phyloP scores from a whole-genome alignment of 2,329 filamentous ascomycete genomes.

The Penicillium frequentans region DNA sequence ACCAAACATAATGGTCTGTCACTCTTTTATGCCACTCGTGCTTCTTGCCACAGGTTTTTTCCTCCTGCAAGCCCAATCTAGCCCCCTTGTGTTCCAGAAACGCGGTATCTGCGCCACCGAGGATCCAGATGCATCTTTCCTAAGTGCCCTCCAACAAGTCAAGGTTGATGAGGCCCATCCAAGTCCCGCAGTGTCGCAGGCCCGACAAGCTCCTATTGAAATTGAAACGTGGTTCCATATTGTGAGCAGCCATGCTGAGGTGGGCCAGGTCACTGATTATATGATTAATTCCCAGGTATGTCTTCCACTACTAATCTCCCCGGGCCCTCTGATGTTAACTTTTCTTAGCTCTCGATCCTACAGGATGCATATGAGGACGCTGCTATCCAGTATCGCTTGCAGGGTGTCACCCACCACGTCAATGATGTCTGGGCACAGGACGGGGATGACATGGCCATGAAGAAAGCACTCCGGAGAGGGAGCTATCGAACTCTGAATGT shows the following conservation, averaged over 20 bases:
- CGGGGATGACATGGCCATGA: constrained; percentile 52
- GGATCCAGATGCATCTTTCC: constrained; percentile 28
- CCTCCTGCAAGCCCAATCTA: constrained; percentile 17
- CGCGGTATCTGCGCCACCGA: constrained; percentile 34
- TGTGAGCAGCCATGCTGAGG: constrained; percentile 33
- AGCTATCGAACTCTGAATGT: constrained; percentile 57
- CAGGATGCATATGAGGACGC: constrained; percentile 49
- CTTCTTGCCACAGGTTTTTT: constrained; percentile 18
- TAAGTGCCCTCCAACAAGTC: constrained; percentile 27
- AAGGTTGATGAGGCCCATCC: constrained; percentile 15
- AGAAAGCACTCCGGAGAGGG: constrained; percentile 53
- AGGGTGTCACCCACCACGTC: constrained; percentile 50
- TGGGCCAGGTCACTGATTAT: constrained; percentile 28
- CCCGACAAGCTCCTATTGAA: constrained; percentile 30
- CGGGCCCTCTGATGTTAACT: not conserved
- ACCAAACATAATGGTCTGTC: constrained; percentile 26
- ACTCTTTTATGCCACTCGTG: constrained; percentile 20
- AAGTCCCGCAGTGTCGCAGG: constrained; percentile 12
- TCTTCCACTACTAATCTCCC: not conserved
- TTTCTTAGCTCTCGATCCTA: constrained; percentile 33
- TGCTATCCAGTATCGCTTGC: constrained; percentile 52
- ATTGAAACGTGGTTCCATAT: constrained; percentile 48
- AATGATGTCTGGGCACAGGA: constrained; percentile 58
- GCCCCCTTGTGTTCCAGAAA: constrained; percentile 12
- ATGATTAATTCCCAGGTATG: constrained; percentile 39